Conservation (phyloP, 306 rosid species). For the Mimosa bimucronata region DNA sequence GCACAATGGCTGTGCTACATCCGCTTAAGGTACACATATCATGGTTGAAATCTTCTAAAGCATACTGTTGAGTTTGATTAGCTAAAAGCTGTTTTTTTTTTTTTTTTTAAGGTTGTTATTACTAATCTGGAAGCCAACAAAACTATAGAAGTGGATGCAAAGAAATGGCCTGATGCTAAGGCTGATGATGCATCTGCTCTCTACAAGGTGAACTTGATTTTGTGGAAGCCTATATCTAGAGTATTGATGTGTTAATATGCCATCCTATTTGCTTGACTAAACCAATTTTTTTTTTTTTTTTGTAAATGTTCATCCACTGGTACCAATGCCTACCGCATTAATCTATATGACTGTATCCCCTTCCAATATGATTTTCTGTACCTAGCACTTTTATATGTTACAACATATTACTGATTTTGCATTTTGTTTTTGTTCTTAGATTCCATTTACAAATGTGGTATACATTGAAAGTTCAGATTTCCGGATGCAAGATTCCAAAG, state of each 20-base stretch:
- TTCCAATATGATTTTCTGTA: conserved; percentile 2
- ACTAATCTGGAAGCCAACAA: conserved; percentile 80
- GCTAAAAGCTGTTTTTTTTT: conserved; percentile 22
- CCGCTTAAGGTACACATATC: conserved; percentile 78
- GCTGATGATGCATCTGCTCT: conserved; percentile 69
- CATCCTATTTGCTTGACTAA: background rate
- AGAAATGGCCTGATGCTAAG: conserved; percentile 91
- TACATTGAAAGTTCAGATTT: conserved; percentile 92
- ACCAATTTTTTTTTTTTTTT: conserved; percentile 3
- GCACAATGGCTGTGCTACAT: conserved; percentile 82
- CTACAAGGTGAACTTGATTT: conserved; percentile 69
- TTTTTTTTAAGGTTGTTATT: conserved; percentile 65
- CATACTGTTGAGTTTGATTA: conserved; percentile 1
- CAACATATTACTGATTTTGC: conserved; percentile 23
- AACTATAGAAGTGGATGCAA: conserved; percentile 74
- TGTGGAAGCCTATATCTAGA: conserved; percentile 28
- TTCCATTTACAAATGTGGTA: conserved; percentile 78
- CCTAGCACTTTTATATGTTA: background rate
- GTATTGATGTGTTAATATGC: background rate
- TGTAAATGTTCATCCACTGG: conserved; percentile 1
- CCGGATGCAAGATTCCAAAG: conserved; percentile 92
- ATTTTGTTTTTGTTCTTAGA: conserved; percentile 45
- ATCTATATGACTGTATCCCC: conserved; percentile 3
- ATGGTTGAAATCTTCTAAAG: conserved; percentile 29
- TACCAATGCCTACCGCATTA: conserved; percentile 13